phyloP scores from a whole-genome alignment of 1,284 basidiomycete species.

The Nidula niveotomentosa region DNA sequence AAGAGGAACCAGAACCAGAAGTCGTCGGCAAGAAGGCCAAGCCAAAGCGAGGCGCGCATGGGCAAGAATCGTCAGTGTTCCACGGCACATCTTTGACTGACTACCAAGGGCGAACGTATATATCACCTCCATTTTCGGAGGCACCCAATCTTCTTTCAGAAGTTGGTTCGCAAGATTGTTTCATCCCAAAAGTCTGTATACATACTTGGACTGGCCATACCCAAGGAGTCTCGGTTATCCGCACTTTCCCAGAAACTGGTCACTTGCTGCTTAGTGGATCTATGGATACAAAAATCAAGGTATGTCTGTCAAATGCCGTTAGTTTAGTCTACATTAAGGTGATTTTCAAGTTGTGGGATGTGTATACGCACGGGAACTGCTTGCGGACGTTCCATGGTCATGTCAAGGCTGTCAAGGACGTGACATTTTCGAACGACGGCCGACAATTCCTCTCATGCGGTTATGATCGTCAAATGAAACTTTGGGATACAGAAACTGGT shows the following conservation, averaged over 20 bases:
- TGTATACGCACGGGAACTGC: constrained; percentile 96
- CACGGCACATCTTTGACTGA: constrained; percentile 97
- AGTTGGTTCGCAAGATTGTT: constrained; percentile 85
- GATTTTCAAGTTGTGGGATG: constrained; percentile 85
- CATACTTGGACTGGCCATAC: constrained; percentile 99
- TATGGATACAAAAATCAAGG: constrained; percentile 99
- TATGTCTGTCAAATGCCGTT: constrained; percentile 27
- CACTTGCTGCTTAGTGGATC: constrained; percentile 93
- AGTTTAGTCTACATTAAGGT: constrained; percentile 6
- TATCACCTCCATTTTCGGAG: constrained; percentile 87
- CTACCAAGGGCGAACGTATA: constrained; percentile 98
- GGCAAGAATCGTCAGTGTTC: constrained; percentile 93
- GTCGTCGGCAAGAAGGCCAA: constrained; percentile 68
- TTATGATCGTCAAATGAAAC: constrained; percentile 96
- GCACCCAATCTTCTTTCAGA: constrained; percentile 81
- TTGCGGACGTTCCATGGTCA: constrained; percentile 98
- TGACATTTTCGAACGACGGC: constrained; percentile 94
- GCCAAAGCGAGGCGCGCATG: constrained; percentile 76
- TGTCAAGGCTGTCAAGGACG: constrained; percentile 94
- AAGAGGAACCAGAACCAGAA: constrained; percentile 64
- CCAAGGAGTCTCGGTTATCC: constrained; percentile 92
- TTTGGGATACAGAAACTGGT: constrained; percentile 99
- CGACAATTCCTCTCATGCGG: constrained; percentile 88
- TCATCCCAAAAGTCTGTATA: constrained; percentile 93
- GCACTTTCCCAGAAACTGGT: constrained; percentile 90